These are phyloP conservation scores for Metarhizium robertsii DNA, from an alignment of 2,329 filamentous ascomycete species.

Conservation along the genomic window DNA sequence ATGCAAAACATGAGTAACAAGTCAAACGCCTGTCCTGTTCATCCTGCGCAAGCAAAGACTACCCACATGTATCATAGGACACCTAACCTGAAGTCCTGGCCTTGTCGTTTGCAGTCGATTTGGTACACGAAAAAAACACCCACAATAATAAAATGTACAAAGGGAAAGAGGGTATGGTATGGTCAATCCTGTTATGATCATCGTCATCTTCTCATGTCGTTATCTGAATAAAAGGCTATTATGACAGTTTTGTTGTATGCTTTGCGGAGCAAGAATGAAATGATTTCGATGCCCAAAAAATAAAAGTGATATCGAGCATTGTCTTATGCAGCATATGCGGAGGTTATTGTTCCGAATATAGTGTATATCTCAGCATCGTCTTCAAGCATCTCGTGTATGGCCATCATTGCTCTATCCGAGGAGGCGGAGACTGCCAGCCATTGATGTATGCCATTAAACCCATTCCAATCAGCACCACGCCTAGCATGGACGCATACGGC, in stretches of 20 bases:
- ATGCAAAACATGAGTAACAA: background rate
- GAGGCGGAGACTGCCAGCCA: slow-evolving; percentile 53
- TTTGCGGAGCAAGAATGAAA: background rate
- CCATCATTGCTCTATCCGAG: slow-evolving; percentile 22
- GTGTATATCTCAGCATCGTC: background rate
- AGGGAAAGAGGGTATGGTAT: slow-evolving; percentile 6
- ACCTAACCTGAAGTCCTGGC: background rate
- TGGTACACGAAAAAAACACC: slow-evolving; percentile 1
- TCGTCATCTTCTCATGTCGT: slow-evolving; percentile 11
- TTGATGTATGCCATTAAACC: slow-evolving; percentile 83
- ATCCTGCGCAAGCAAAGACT: background rate
- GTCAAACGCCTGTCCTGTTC: background rate
- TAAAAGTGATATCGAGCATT: background rate
- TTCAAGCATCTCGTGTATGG: background rate
- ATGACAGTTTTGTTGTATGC: slow-evolving; percentile 8
- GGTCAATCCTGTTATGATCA: slow-evolving; percentile 6
- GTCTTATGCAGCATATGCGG: background rate
- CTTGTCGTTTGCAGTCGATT: background rate
- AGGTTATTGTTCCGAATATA: background rate
- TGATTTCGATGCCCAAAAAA: background rate
- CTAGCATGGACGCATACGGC: slow-evolving; percentile 74
- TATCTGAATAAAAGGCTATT: slow-evolving; percentile 7
- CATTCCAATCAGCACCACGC: slow-evolving; percentile 72
- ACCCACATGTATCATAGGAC: background rate
- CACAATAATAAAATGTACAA: slow-evolving; percentile 6